Evolutionary conservation across 805 yeast species (phyloP).

Genomic region (Metschnikowia colocasiae): DNA sequence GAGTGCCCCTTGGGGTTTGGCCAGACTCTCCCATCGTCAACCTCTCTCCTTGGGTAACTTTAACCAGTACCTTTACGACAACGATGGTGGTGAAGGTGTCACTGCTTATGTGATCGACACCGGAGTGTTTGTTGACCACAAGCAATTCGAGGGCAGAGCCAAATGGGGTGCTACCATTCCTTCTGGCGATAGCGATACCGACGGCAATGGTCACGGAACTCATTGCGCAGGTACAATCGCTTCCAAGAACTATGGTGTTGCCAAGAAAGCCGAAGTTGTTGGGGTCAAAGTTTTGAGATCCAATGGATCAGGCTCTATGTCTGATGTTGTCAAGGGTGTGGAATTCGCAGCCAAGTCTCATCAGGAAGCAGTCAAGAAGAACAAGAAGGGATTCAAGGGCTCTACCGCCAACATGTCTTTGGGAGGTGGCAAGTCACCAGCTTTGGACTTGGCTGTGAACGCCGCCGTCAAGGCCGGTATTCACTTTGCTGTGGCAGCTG

Average conservation of each 20-base stretch:
- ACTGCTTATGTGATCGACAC: slow-evolving; percentile 81
- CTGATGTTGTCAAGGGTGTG: slow-evolving; percentile 42
- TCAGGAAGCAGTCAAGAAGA: slow-evolving; percentile 37
- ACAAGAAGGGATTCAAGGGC: slow-evolving; percentile 49
- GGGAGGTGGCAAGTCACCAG: slow-evolving; percentile 56
- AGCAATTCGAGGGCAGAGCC: slow-evolving; percentile 65
- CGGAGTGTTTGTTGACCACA: slow-evolving; percentile 62
- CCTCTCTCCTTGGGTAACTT: slow-evolving; percentile 63
- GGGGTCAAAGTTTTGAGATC: slow-evolving; percentile 41
- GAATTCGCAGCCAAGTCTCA: slow-evolving; percentile 43
- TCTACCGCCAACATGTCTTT: slow-evolving; percentile 61
- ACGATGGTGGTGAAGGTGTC: slow-evolving; percentile 47
- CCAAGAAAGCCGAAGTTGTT: slow-evolving; percentile 51
- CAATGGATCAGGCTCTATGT: slow-evolving; percentile 37
- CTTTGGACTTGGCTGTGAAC: slow-evolving; percentile 55
- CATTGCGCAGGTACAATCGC: slow-evolving; percentile 91
- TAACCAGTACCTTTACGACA: slow-evolving; percentile 39
- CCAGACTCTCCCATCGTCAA: slow-evolving; percentile 82
- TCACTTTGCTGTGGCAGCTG: slow-evolving; percentile 62
- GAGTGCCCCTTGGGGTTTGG: slow-evolving; percentile 94
- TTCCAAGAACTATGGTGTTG: slow-evolving; percentile 76
- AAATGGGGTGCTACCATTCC: slow-evolving; percentile 59
- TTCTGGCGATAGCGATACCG: slow-evolving; percentile 56
- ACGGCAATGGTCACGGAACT: slow-evolving; percentile 85
- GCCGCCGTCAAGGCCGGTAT: slow-evolving; percentile 56